Percentiles rank a stretch among this genome's conserved stretches.
Evolutionary conservation across 176 grass and related monocot species (phyloP).

Genomic region (Dactylis glomerata): DNA sequence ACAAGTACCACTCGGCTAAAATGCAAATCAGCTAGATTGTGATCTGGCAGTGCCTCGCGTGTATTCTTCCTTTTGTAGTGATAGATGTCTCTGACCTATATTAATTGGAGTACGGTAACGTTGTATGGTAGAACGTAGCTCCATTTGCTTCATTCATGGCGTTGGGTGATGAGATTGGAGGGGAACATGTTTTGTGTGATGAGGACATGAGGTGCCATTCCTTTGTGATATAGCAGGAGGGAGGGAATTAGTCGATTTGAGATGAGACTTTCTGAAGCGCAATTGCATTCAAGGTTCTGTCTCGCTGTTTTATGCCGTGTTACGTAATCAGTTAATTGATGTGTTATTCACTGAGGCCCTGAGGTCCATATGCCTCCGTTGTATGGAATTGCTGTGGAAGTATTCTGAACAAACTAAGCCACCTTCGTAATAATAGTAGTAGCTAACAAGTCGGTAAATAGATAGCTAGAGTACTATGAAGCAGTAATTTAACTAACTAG

Average conservation of each 20-base stretch:
- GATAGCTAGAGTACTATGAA: no score
- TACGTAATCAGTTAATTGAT: not conserved
- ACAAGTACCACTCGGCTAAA: conserved; percentile 45
- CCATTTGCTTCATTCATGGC: not conserved
- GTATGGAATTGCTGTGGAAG: no score
- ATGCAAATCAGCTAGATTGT: conserved; percentile 45
- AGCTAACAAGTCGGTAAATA: no score
- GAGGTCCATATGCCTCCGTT: not conserved
- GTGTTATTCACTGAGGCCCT: not conserved
- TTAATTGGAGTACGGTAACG: not conserved
- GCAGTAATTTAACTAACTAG: no score
- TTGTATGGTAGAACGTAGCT: not conserved
- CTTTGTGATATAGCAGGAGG: not conserved
- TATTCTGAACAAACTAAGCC: no score
- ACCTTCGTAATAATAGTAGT: no score
- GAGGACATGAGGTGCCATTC: not conserved
- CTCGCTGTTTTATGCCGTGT: not conserved
- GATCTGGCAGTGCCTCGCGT: not conserved
- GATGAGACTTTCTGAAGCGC: not conserved
- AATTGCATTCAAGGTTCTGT: not conserved
- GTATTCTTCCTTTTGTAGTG: conserved; percentile 20
- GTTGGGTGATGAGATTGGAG: not conserved
- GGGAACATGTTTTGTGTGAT: not conserved
- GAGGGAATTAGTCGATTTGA: not conserved
- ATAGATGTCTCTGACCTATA: conserved; percentile 18